Base-by-base conservation (phyloP, 768 basidiomycete genomes). In the Rubroboletus pulcherrimus region DNA sequence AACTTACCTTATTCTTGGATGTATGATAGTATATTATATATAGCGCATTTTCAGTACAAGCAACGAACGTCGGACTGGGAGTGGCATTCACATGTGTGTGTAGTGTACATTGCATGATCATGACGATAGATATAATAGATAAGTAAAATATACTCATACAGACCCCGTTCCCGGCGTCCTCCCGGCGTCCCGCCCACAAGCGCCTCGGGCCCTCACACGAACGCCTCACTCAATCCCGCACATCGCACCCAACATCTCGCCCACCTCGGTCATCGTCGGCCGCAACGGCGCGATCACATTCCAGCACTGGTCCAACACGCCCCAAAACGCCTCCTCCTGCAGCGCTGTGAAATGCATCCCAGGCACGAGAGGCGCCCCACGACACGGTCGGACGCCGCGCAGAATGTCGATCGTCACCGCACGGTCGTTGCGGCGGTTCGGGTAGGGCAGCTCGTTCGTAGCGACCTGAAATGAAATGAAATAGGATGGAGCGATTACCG, bases 321-420 rank as follows among this genome's bases (percentile, higher is more conserved):
- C 60, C 78, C 80, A 80, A 60, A 82, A 80, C 4, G 63, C 59
- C 4, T 71, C 69, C 42, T 71, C 67, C 8, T 73, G 55, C 30
- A 53, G 7, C 41, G 38, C 52, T 7, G 56, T 54, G 33, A 66
- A 43, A 2, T 33, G 39, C 57, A 67, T 59, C 44, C 60, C 60
- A 3, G 56, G 57, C 7, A 65, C 53, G 12, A 61, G 47, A 33
- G 62, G 61, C 2, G 68, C 60, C 3, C 73, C 75, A 29, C 73
- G 67, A 14, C 74, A 74, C 0, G 83, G 83, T 43, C 73, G 75
- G 19, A 80, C 72, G 2, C 81, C 80, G 7, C 81, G 73, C 33
- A 84, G 55, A 37, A 84, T 80, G 46, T 83, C 83, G 5, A 82
- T 70, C 14, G 75, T 80, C 48, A 84, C 81, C 35, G 81, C 77